Base-by-base conservation (phyloP, 1,284 basidiomycete species). In the Bondarzewia mesenterica region DNA sequence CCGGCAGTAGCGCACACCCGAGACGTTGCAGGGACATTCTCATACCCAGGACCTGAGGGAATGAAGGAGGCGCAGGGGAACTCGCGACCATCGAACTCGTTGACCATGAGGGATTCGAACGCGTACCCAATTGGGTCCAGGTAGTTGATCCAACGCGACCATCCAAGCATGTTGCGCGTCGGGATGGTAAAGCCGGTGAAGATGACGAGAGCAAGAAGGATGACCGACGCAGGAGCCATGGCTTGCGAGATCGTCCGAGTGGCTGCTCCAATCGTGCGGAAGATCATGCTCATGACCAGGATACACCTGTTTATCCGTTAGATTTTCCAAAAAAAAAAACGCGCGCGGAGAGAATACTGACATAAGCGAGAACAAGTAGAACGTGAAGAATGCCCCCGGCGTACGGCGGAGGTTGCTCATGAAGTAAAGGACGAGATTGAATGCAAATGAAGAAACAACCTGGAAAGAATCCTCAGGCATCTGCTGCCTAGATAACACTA, bases 91-190 rank as follows among this genome's bases (percentile, higher is more conserved):
- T 75, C 80, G 65, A 92, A 91, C 61, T 92, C 87, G 60, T 92
- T 92, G 63, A 86, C 81, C 76, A 91, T 83, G 48, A 80, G 71
- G 1, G 79, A 84, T 54, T 84, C 80, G 74, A 89, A 93, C 0
- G 74, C 77, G 67, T 91, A 93, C 12, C 79, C 70, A 27, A 89
- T 60, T 0, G 88, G 87, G 59, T 89, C 86, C 55, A 89, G 66
- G 63, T 89, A 85, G 58, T 77, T 80, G 42, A 90, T 80, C 89
- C 89, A 92, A 71, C 88, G 89, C 15, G 92, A 64, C 89, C 89
- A 94, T 46, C 89, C 70, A 61, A 89, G 85, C 89, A 93, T 91
- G 49, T 76, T 72, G 55, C 75, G 74, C 7, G 82, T 74, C 1
- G 84, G 84, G 52, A 88, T 77, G 49, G 83, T 80, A 60, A 87